Conservation (phyloP, 2,329 filamentous ascomycete genomes). For the Cladophialophora chaetospira region DNA sequence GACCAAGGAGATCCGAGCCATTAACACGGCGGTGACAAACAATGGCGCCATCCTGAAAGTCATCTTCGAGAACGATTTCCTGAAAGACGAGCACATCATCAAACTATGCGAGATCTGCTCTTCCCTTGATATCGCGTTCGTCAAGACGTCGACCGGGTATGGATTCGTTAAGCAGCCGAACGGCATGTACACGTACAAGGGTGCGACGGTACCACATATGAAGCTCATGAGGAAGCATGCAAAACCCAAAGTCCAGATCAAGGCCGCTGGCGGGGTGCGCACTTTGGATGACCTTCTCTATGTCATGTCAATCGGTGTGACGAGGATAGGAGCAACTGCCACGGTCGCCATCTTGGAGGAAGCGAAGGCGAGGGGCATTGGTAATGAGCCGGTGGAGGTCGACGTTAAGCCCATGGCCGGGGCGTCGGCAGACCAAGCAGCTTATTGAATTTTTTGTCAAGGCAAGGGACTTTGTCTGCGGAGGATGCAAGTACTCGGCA, state of each 20-base stretch:
- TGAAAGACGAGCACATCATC: slow-evolving; percentile 53
- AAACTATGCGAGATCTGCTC: slow-evolving; percentile 59
- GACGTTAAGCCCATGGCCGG: slow-evolving; percentile 17
- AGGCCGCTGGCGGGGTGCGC: slow-evolving; percentile 60
- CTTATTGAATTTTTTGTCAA: slow-evolving; percentile 7
- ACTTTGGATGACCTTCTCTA: slow-evolving; percentile 59
- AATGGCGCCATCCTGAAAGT: slow-evolving; percentile 55
- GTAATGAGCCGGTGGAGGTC: slow-evolving; percentile 34
- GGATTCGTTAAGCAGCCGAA: slow-evolving; percentile 59
- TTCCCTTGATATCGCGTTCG: slow-evolving; percentile 54
- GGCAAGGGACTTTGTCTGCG: too few relatives aligned
- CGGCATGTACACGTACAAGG: slow-evolving; percentile 56
- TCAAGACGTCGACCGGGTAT: slow-evolving; percentile 64
- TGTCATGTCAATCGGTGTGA: slow-evolving; percentile 58
- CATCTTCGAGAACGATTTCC: slow-evolving; percentile 65
- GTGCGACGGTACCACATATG: slow-evolving; percentile 55
- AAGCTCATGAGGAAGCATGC: slow-evolving; percentile 56
- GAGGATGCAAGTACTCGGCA: too few relatives aligned
- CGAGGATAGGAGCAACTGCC: slow-evolving; percentile 58
- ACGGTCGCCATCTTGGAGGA: slow-evolving; percentile 59
- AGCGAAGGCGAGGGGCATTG: slow-evolving; percentile 54
- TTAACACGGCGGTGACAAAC: slow-evolving; percentile 54
- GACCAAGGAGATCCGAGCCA: slow-evolving; percentile 50
- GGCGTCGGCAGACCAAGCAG: background rate
- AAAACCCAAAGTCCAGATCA: slow-evolving; percentile 53